Evolutionary conservation across 2,329 filamentous ascomycete species (phyloP), one percentile per base, ranked within the genome.

Genomic region (Drechslerella stenobrocha): DNA sequence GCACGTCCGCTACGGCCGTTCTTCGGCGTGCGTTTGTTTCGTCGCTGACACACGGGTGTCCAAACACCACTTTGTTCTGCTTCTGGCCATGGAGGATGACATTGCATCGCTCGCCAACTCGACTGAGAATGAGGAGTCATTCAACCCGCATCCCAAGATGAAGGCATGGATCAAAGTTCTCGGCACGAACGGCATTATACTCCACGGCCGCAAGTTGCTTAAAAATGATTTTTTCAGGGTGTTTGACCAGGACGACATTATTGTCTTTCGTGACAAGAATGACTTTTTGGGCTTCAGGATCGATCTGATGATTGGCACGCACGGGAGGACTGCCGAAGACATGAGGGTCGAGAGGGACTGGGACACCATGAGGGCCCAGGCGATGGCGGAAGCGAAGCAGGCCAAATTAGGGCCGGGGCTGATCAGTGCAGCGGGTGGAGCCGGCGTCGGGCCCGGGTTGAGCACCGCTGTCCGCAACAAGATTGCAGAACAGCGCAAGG

Each of bases 281-380:
- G 70, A 73, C 15, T 71, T 66, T 24, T 37, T 72, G 7, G 72
- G 70, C 4, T 73, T 71, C 40, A 67, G 42, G 20, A 70, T 71
- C 35, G 70, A 72, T 45, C 55, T 73, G 2, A 69, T 56, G 20
- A 63, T 71, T 15, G 72, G 72, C 1, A 51, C 53, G 26, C 58
- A 64, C 37, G 50, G 26, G 26, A 51, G 37, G 15, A 65, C 53
- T 2, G 48, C 48, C 7, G 55, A 66, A 15, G 60, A 61, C 51
- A 15, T 70, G 44, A 66, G 24, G 45, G 15, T 50, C 34, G 67
- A 66, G 23, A 50, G 46, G n/a, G 60, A 60, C 40, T 70, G 56
- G 52, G 61, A 66, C 5, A 7, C 45, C 2, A 61, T 71, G 24
- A 22, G 42, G 20, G 61, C 70, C 5, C 28, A 53, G 2, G 50